These are phyloP conservation scores for Cladosporium sp. DNA, from an alignment of 2,329 filamentous ascomycete genomes.

Conservation along the genomic window DNA sequence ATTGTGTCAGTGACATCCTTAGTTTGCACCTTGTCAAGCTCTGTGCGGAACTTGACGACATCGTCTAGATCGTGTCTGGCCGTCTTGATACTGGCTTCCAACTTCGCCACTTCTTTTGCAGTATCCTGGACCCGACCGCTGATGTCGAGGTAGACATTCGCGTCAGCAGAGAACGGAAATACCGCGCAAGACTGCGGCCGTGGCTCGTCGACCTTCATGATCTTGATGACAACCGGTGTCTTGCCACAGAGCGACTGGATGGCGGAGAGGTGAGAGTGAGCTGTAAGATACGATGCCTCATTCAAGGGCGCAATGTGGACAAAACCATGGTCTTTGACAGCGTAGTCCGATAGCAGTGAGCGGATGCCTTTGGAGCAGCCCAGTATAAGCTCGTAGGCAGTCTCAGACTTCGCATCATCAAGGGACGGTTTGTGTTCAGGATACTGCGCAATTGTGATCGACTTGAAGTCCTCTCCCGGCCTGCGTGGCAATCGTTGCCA, in stretches of 20 bases:
- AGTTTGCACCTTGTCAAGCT: too few relatives aligned
- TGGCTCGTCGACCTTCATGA: constrained; percentile 59
- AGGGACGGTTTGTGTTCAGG: constrained; percentile 59
- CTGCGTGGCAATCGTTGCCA: constrained; percentile 81
- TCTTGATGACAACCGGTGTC: constrained; percentile 63
- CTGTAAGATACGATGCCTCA: constrained; percentile 50
- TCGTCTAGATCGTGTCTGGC: constrained; percentile 52
- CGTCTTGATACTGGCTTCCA: constrained; percentile 31
- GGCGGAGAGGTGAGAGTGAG: constrained; percentile 66
- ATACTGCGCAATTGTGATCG: not conserved
- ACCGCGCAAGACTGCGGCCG: constrained; percentile 75
- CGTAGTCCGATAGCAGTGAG: constrained; percentile 72
- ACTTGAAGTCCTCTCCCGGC: constrained; percentile 53
- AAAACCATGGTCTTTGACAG: constrained; percentile 66
- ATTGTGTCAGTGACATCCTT: too few relatives aligned
- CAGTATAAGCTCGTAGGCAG: constrained; percentile 73
- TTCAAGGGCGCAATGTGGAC: constrained; percentile 65
- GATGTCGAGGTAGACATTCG: constrained; percentile 78
- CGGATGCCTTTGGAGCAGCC: constrained; percentile 70
- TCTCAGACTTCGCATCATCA: constrained; percentile 67
- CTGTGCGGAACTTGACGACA: constrained; percentile 64
- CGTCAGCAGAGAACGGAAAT: constrained; percentile 71
- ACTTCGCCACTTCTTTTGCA: constrained; percentile 84
- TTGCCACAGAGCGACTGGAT: constrained; percentile 80
- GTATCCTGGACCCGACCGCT: constrained; percentile 58